These are phyloP conservation scores for Colletotrichum melonis DNA, from an alignment of 2,329 filamentous ascomycete genomes.

Conservation along the genomic window DNA sequence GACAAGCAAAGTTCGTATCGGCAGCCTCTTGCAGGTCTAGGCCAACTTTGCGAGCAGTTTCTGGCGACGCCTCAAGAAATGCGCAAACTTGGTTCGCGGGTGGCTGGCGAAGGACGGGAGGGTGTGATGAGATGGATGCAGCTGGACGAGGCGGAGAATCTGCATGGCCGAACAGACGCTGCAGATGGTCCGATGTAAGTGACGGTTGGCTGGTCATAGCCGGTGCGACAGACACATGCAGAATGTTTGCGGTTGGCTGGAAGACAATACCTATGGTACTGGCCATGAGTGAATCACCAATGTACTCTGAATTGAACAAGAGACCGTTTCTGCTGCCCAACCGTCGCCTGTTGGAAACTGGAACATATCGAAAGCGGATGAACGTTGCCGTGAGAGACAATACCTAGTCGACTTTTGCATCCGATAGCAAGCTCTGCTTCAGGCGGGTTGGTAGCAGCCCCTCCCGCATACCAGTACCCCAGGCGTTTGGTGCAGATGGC, in stretches of 20 bases:
- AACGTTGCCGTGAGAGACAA: not conserved
- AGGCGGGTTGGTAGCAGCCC: constrained; percentile 19
- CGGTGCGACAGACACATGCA: constrained; percentile 11
- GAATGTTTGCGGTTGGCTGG: not conserved
- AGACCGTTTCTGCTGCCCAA: not conserved
- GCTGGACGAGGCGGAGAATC: constrained; percentile 9
- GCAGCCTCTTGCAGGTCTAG: constrained; percentile 6
- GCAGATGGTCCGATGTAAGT: not conserved
- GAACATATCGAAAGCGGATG: not conserved
- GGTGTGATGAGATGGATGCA: constrained; percentile 18
- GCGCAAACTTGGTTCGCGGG: constrained; percentile 1
- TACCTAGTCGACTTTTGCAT: not conserved
- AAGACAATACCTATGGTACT: not conserved
- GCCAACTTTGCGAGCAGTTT: not conserved
- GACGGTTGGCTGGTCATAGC: not conserved
- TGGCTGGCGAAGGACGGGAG: constrained; percentile 12
- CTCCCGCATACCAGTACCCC: not conserved
- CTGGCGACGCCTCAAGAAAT: constrained; percentile 5
- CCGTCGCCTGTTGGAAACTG: not conserved
- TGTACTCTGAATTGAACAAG: not conserved
- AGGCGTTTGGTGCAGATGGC: not conserved
- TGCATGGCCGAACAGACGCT: constrained; percentile 1
- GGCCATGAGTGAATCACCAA: not conserved
- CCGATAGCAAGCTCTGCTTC: not conserved
- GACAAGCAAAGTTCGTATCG: constrained; percentile 15